A percentile compares a stretch with the other conserved stretches of the same genome.
phyloP scores from a whole-genome alignment of 305 asterid species.

The Striga hermonthica region DNA sequence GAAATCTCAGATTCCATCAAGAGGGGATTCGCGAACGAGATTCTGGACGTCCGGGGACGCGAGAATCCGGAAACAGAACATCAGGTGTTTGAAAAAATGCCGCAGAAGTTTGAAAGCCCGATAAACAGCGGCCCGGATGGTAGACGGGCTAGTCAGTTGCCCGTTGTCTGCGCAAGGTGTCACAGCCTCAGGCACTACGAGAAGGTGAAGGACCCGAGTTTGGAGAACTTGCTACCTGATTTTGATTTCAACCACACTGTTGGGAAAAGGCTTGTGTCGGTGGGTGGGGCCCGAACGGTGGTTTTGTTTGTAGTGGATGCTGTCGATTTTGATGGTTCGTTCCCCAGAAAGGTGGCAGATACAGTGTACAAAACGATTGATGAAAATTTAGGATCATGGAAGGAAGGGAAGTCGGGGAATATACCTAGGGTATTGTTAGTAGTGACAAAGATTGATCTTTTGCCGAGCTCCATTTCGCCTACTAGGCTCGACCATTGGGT shows the following conservation, averaged over 20 bases:
- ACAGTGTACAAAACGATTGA: constrained; percentile 57
- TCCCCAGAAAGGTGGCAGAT: constrained; percentile 71
- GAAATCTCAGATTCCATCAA: constrained; percentile 62
- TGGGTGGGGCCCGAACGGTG: constrained; percentile 60
- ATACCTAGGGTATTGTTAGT: constrained; percentile 68
- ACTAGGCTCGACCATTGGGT: constrained; percentile 85
- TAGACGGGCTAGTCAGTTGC: constrained; percentile 37
- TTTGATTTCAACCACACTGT: constrained; percentile 87
- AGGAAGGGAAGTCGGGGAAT: constrained; percentile 82
- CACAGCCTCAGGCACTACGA: constrained; percentile 73
- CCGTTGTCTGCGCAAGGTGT: constrained; percentile 76
- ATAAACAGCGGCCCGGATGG: constrained; percentile 21
- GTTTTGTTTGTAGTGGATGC: constrained; percentile 83
- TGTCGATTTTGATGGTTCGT: constrained; percentile 82
- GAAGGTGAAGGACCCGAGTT: constrained; percentile 57
- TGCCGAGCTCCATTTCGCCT: constrained; percentile 81
- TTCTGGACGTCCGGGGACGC: constrained; percentile 31
- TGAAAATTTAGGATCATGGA: constrained; percentile 66
- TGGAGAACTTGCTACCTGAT: constrained; percentile 77
- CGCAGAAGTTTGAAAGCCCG: constrained; percentile 24
- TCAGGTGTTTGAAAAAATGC: constrained; percentile 39
- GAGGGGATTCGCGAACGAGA: constrained; percentile 54
- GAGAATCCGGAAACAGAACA: constrained; percentile 32
- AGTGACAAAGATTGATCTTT: constrained; percentile 79
- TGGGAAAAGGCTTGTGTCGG: constrained; percentile 66